These are phyloP conservation scores for Cadophora gregata DNA, from an alignment of 2,329 filamentous ascomycete genomes.

Conservation along the genomic window DNA sequence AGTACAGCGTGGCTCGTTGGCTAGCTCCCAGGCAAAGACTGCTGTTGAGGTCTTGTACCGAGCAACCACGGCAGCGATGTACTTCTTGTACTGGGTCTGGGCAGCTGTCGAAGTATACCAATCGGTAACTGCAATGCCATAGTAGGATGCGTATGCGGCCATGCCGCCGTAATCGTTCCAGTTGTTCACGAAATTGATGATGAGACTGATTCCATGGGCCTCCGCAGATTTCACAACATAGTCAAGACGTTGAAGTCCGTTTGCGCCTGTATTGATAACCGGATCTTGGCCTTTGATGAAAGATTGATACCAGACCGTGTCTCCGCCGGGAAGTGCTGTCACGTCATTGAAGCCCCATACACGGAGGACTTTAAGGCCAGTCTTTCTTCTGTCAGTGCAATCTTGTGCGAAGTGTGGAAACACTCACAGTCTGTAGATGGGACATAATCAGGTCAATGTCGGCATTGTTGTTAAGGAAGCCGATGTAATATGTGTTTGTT, in stretches of 20 bases:
- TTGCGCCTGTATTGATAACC: slow-evolving; percentile 66
- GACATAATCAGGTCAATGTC: slow-evolving; percentile 60
- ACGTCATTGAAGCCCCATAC: slow-evolving; percentile 71
- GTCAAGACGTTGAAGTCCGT: slow-evolving; percentile 69
- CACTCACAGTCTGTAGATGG: slow-evolving; percentile 49
- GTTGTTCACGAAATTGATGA: slow-evolving; percentile 72
- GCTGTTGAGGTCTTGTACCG: slow-evolving; percentile 64
- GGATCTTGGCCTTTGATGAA: slow-evolving; percentile 52
- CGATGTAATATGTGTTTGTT: slow-evolving; percentile 60
- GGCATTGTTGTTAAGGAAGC: slow-evolving; percentile 57
- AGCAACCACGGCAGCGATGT: slow-evolving; percentile 63
- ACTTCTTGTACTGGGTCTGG: slow-evolving; percentile 63
- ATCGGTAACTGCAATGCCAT: slow-evolving; percentile 53
- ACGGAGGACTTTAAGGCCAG: slow-evolving; percentile 64
- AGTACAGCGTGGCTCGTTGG: slow-evolving; percentile 70
- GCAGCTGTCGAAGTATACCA: slow-evolving; percentile 63
- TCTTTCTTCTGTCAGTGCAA: slow-evolving; percentile 34
- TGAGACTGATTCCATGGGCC: slow-evolving; percentile 64
- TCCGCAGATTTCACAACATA: slow-evolving; percentile 67
- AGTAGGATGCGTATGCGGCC: slow-evolving; percentile 60
- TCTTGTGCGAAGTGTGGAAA: not conserved
- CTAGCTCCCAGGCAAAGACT: slow-evolving; percentile 73
- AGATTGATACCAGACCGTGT: slow-evolving; percentile 51
- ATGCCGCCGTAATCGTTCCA: slow-evolving; percentile 74
- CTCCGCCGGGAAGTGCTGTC: slow-evolving; percentile 47